Conservation (phyloP, 768 basidiomycete genomes). For the Tephrocybe rancida region DNA sequence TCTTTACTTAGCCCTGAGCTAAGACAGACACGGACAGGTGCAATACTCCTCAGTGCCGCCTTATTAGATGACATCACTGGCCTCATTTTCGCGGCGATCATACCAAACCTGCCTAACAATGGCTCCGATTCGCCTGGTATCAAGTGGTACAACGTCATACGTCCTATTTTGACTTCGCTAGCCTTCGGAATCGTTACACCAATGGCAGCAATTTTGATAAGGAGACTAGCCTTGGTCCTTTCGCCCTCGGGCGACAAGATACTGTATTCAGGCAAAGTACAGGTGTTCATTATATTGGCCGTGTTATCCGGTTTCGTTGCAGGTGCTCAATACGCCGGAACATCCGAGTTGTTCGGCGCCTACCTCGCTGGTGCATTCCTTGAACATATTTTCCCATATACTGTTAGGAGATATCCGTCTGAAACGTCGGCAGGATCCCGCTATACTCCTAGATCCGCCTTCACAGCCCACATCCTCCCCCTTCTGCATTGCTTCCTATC, state of each 20-base stretch:
- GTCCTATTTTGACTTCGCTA: constrained; percentile 58
- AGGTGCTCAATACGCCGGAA: constrained; percentile 53
- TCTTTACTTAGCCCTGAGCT: constrained; percentile 53
- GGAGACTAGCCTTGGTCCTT: background rate
- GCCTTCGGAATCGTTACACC: constrained; percentile 47
- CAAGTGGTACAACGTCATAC: constrained; percentile 40
- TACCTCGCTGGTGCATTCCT: constrained; percentile 59
- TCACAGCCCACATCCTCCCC: constrained; percentile 37
- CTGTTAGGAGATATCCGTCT: background rate
- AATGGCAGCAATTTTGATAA: constrained; percentile 27
- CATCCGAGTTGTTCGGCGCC: constrained; percentile 64
- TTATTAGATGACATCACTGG: constrained; percentile 68
- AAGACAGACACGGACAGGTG: constrained; percentile 51
- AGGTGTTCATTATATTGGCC: constrained; percentile 39
- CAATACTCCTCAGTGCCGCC: constrained; percentile 62
- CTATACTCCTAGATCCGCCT: constrained; percentile 25
- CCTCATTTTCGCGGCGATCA: constrained; percentile 58
- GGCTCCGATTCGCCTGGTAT: constrained; percentile 16
- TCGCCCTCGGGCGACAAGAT: background rate
- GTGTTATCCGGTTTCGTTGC: constrained; percentile 47
- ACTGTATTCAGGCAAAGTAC: constrained; percentile 16
- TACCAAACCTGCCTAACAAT: constrained; percentile 39
- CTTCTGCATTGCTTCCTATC: constrained; percentile 46
- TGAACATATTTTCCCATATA: constrained; percentile 30
- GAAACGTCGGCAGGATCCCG: background rate